Conservation (phyloP, 2,329 filamentous ascomycete genomes). For the Fusarium camptoceras region DNA sequence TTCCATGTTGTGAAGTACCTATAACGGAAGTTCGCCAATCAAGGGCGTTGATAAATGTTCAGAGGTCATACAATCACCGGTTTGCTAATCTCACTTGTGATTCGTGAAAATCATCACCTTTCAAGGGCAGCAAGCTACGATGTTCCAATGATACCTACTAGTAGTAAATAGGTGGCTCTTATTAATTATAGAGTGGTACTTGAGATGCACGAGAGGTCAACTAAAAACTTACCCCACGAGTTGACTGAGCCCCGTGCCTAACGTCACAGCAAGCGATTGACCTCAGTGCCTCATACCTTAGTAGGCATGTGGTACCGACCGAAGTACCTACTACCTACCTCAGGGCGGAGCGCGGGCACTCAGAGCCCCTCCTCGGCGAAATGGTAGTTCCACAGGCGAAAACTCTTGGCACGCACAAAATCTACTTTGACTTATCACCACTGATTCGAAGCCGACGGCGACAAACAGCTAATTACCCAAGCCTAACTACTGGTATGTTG, state of each 20-base stretch:
- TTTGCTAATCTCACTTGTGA: not conserved
- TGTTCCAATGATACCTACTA: not conserved
- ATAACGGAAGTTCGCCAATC: not conserved
- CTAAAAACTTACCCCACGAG: slow-evolving; percentile 37
- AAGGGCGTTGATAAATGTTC: not conserved
- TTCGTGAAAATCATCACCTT: not conserved
- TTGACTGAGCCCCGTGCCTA: slow-evolving; percentile 17
- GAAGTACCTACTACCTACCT: slow-evolving; percentile 30
- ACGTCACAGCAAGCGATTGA: slow-evolving; percentile 32
- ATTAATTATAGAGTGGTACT: not conserved
- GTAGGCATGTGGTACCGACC: not conserved
- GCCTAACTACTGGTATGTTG: slow-evolving; percentile 52
- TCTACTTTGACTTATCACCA: slow-evolving; percentile 54
- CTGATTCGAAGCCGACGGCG: slow-evolving; percentile 50
- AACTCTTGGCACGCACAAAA: slow-evolving; percentile 62
- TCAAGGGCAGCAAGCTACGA: not conserved
- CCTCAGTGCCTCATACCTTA: not conserved
- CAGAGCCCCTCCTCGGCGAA: slow-evolving; percentile 49
- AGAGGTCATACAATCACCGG: not conserved
- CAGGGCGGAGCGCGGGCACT: slow-evolving; percentile 27
- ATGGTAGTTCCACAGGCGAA: slow-evolving; percentile 56
- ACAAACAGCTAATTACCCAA: slow-evolving; percentile 52
- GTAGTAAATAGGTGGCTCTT: not conserved
- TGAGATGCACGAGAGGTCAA: not conserved
- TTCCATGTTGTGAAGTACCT: not conserved